Conservation (phyloP, 148 eudicot species). For the Amaranthus palmeri region DNA sequence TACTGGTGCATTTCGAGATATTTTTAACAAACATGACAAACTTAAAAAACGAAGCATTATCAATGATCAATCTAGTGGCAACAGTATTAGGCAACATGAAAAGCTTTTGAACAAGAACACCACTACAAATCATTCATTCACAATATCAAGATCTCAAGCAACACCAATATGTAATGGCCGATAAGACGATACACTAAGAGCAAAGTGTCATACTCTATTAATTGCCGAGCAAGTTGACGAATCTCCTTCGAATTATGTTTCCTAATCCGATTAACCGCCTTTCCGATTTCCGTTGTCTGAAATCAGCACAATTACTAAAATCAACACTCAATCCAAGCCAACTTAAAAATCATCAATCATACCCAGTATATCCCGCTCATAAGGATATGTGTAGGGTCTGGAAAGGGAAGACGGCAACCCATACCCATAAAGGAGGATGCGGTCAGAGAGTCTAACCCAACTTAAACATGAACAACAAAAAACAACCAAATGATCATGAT, state of each 20-base stretch:
- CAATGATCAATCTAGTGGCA: not conserved
- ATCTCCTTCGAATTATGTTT: conserved; percentile 58
- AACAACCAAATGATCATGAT: conserved; percentile 11
- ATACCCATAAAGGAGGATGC: no score
- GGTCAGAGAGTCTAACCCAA: no score
- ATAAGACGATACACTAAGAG: conserved; percentile 2
- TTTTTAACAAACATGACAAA: conserved; percentile 5
- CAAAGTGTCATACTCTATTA: conserved; percentile 58
- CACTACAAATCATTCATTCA: conserved; percentile 3
- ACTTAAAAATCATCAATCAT: no score
- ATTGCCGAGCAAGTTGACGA: conserved; percentile 50
- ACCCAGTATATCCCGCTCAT: no score
- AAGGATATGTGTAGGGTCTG: no score
- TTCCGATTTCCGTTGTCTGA: conserved; percentile 92
- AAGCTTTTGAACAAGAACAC: conserved; percentile 1
- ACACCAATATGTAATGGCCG: conserved; percentile 6
- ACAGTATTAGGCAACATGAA: conserved; percentile 11
- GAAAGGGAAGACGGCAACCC: no score
- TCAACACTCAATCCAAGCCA: conserved; percentile 10
- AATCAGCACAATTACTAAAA: conserved; percentile 15
- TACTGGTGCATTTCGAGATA: conserved; percentile 4
- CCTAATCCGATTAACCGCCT: conserved; percentile 61
- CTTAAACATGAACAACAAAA: not conserved
- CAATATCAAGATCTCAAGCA: not conserved
- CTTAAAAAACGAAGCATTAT: not conserved